These are phyloP conservation scores for Aspergillus ostianus DNA, from an alignment of 495 filamentous ascomycete species.

Conservation along the genomic window DNA sequence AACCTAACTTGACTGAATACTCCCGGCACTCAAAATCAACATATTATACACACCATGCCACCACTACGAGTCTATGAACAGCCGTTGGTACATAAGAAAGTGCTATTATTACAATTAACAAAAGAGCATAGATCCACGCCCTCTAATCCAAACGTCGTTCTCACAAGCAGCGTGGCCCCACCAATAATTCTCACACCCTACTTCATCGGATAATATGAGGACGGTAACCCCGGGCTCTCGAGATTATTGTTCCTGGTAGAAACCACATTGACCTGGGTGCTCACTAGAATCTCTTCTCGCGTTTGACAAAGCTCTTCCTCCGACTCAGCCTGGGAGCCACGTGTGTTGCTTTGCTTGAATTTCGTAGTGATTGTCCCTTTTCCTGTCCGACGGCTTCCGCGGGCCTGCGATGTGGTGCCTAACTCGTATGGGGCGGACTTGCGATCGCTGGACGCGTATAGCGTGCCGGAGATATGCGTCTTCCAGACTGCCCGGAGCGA, in stretches of 20 bases:
- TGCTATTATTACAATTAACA: neutral
- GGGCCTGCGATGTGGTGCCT: neutral
- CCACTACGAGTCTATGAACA: neutral
- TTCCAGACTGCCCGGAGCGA: conserved; percentile 6
- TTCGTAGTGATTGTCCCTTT: neutral
- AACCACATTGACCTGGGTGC: conserved; percentile 5
- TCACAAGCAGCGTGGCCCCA: neutral
- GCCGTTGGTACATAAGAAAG: neutral
- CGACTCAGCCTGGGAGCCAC: neutral
- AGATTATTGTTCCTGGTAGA: neutral
- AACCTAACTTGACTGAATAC: too few species aligned
- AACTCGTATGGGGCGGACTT: conserved; percentile 2
- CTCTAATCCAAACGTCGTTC: neutral
- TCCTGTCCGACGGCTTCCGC: neutral
- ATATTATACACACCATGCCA: too few species aligned
- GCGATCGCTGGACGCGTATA: conserved; percentile 1
- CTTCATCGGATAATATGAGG: conserved; percentile 3
- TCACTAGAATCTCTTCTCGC: conserved; percentile 1
- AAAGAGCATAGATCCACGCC: neutral
- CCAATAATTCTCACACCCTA: neutral
- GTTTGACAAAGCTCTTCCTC: conserved; percentile 5
- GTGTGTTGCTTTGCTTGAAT: neutral
- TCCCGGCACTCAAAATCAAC: too few species aligned
- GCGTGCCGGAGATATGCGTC: conserved; percentile 6
- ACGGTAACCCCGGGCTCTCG: neutral